A percentile compares a stretch with the other conserved stretches of the same genome.
These are phyloP conservation scores for Bidens hawaiensis DNA, from an alignment of 140 eudicot genomes.

Conservation along the genomic window DNA sequence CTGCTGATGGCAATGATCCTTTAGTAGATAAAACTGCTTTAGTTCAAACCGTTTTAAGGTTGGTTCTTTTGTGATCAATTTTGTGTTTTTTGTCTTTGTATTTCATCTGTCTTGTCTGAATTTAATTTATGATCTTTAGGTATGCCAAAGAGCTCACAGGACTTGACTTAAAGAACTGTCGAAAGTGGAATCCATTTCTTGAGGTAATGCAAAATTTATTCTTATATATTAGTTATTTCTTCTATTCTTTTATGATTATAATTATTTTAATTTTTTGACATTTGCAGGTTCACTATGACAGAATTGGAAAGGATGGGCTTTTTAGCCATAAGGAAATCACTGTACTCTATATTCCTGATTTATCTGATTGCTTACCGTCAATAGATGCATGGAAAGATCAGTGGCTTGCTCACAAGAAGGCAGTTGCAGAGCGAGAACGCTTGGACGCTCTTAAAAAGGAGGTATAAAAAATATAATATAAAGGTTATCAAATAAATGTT, in stretches of 20 bases:
- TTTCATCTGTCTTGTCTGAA: background rate
- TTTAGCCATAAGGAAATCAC: slow-evolving; percentile 93
- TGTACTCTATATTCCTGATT: slow-evolving; percentile 82
- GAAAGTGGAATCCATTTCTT: slow-evolving; percentile 85
- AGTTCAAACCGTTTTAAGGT: slow-evolving; percentile 75
- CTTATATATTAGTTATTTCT: background rate
- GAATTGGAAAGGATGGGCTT: slow-evolving; percentile 85
- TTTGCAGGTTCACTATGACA: slow-evolving; percentile 86
- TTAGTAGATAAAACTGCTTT: slow-evolving; percentile 65
- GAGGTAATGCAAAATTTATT: slow-evolving; percentile 42
- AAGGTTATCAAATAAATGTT: background rate
- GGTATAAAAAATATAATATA: slow-evolving; percentile 32
- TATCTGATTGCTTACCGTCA: slow-evolving; percentile 84
- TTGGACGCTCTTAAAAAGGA: slow-evolving; percentile 47
- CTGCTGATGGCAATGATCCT: slow-evolving; percentile 83
- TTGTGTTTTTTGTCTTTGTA: background rate
- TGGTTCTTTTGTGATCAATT: slow-evolving; percentile 5
- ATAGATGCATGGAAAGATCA: slow-evolving; percentile 79
- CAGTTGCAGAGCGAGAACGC: slow-evolving; percentile 64
- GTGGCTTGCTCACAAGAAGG: slow-evolving; percentile 82
- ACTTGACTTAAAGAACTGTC: slow-evolving; percentile 78
- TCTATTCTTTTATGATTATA: background rate
- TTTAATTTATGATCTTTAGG: slow-evolving; percentile 33
- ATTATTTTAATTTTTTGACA: background rate
- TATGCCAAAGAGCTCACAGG: slow-evolving; percentile 66